Conservation (phyloP, 352 stramenopile species). For the Pythium rishiriense region DNA sequence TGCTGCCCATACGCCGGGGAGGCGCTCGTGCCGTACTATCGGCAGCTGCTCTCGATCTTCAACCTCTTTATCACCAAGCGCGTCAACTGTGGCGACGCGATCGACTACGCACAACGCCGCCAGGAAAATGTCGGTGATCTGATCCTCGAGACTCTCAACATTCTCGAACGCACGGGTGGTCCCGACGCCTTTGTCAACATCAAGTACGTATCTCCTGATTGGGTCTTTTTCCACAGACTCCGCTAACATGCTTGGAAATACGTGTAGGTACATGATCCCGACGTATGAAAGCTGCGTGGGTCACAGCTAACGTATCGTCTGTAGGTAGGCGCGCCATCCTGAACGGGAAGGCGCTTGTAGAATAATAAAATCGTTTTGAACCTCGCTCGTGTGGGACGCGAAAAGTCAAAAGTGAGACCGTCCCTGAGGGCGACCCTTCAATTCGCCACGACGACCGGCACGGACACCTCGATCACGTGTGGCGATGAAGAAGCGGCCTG, state of each 20-base stretch:
- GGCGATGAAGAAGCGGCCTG: conserved; percentile 21
- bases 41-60: conserved; percentile 91
- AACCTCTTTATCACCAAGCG: conserved; percentile 91
- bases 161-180: conserved; percentile 86
- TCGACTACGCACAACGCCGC: conserved; percentile 91
- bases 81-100: conserved; percentile 92
- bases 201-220: conserved; percentile 83
- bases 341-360: neutral
- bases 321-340: neutral
- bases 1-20: conserved; percentile 80
- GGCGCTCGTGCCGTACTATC: conserved; percentile 92
- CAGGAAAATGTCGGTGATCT: conserved; percentile 89
- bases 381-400: too few species aligned
- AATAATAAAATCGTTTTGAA: too few species aligned
- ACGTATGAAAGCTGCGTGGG: conserved; percentile 93
- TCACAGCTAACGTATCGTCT: conserved; percentile 3
- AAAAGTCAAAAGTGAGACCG: conserved; percentile 7
- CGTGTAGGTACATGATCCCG: conserved; percentile 91
- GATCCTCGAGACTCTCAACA: conserved; percentile 87
- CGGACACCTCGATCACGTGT: too few species aligned
- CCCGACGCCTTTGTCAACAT: conserved; percentile 93
- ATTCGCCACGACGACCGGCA: too few species aligned
- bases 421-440: conserved; percentile 12
- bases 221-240: too few species aligned
- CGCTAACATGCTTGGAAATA: neutral